A percentile compares a stretch with the other conserved stretches of the same genome.
phyloP scores from a whole-genome alignment of 768 basidiomycete genomes.

The Trametes villosa region DNA sequence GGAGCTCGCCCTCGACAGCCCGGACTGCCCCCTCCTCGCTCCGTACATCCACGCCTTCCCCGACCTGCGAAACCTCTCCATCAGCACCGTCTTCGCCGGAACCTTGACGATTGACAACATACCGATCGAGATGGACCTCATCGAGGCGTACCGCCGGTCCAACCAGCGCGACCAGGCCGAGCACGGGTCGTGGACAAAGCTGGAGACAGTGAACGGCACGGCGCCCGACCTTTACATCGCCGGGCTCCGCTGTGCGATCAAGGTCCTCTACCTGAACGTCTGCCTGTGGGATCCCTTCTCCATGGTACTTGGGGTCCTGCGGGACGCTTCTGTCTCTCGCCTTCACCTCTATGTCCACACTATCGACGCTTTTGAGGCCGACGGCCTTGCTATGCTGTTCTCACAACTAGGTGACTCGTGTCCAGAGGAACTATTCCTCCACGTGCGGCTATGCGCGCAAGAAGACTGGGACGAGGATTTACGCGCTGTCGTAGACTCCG shows the following conservation, averaged over 20 bases:
- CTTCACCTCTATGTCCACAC: not conserved
- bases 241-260: not conserved
- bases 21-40: slow-evolving; percentile 5
- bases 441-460: not conserved
- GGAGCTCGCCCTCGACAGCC: slow-evolving; percentile 6
- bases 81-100: slow-evolving; percentile 2
- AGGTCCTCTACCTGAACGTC: slow-evolving; percentile 4
- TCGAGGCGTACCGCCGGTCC: not conserved
- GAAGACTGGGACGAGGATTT: not conserved
- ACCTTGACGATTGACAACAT: slow-evolving; percentile 1
- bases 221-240: slow-evolving; percentile 4
- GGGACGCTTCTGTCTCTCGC: not conserved
- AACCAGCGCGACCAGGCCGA: not conserved
- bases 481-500: not conserved
- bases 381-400: not conserved
- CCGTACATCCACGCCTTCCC: slow-evolving; percentile 8
- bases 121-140: not conserved
- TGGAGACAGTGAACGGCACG: slow-evolving; percentile 12
- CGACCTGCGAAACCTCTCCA: slow-evolving; percentile 5
- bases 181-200: slow-evolving; percentile 1
- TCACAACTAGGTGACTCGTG: not conserved
- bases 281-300: not conserved
- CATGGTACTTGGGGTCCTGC: not conserved
- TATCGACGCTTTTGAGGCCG: not conserved
- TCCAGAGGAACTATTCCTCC: not conserved